Evolutionary conservation across 192 early-diverging fungal species (phyloP).

Genomic region (Tieghemiomyces parasiticus): DNA sequence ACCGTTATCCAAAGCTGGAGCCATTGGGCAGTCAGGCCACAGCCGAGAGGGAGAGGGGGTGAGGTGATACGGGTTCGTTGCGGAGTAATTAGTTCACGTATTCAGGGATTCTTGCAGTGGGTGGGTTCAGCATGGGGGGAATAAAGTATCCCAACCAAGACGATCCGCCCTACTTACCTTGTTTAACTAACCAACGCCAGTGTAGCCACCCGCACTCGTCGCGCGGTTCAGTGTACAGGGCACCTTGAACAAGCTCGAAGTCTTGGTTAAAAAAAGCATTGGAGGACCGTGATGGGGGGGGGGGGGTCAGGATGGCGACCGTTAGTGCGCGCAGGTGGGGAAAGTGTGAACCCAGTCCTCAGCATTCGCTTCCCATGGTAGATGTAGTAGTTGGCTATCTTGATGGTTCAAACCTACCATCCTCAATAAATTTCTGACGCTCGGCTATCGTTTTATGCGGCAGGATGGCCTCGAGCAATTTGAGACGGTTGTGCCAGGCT

Average conservation of each 20-base stretch:
- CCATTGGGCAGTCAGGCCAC: background rate
- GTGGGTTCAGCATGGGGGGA: background rate
- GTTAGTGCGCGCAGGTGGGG: too few species aligned
- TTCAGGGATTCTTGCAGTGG: background rate
- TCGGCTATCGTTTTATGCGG: background rate
- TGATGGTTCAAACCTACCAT: conserved; percentile 4
- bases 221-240: conserved; percentile 73
- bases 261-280: too few species aligned
- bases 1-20: background rate
- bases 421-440: conserved; percentile 11
- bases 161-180: conserved; percentile 32
- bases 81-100: conserved; percentile 38
- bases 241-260: conserved; percentile 63
- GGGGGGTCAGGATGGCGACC: too few species aligned
- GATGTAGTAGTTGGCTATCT: too few species aligned
- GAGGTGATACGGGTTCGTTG: background rate
- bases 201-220: conserved; percentile 87
- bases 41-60: background rate
- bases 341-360: too few species aligned
- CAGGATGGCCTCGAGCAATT: conserved; percentile 38
- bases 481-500: conserved; percentile 96
- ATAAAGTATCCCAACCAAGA: background rate
- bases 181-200: conserved; percentile 63
- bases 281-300: too few species aligned
- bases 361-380: too few species aligned